Conservation (phyloP, 768 basidiomycete genomes). For the Tulasnella sp. region DNA sequence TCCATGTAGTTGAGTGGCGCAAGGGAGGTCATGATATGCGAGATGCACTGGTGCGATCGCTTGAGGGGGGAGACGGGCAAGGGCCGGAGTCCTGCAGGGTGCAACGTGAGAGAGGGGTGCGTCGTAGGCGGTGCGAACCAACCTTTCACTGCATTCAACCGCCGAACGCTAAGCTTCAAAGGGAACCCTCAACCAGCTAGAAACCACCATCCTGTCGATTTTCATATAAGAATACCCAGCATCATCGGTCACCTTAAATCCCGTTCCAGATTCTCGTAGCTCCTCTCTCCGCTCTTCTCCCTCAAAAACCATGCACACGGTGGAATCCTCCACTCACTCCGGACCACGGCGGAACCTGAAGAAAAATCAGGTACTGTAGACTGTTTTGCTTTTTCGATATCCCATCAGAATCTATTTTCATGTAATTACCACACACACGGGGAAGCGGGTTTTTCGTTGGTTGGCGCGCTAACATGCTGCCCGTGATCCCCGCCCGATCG, state of each 20-base stretch:
- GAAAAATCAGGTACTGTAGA: slow-evolving; percentile 13
- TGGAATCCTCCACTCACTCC: neutral
- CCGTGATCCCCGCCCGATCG: slow-evolving; percentile 9
- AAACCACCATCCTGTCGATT: neutral
- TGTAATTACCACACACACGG: neutral
- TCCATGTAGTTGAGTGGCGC: neutral
- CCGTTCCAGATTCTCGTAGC: neutral
- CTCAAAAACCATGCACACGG: neutral
- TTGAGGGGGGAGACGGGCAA: neutral
- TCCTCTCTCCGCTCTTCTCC: neutral
- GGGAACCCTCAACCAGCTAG: neutral
- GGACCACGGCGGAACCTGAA: neutral
- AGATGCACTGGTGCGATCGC: neutral
- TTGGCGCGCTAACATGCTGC: neutral
- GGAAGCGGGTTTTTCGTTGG: neutral
- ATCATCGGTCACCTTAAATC: too few species aligned
- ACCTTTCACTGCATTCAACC: neutral
- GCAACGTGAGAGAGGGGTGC: neutral
- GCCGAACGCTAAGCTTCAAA: slow-evolving; percentile 1
- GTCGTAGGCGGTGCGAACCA: neutral
- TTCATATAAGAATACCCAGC: neutral
- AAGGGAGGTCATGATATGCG: neutral
- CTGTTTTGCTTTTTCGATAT: neutral
- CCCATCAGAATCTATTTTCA: neutral
- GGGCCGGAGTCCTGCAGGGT: neutral